Evolutionary conservation across 1,139 yeast genomes (phyloP).

Genomic region (Lipomyces yarrowii): DNA sequence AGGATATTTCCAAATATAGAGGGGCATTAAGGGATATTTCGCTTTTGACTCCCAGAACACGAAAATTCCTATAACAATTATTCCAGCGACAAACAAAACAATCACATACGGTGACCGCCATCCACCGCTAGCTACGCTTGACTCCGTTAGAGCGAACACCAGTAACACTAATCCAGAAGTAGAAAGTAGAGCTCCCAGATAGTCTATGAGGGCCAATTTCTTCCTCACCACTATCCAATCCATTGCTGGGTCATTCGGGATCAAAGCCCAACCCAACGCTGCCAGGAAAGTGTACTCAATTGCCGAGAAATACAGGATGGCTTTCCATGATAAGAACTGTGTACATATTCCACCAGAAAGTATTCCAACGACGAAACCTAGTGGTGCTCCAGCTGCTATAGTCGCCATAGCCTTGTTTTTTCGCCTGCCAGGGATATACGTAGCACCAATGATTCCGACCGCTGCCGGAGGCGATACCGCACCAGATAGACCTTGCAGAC

Average conservation of each 20-base stretch:
- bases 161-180: slow-evolving; percentile 46
- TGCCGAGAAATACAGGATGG: slow-evolving; percentile 47
- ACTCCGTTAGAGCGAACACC: slow-evolving; percentile 49
- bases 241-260: slow-evolving; percentile 42
- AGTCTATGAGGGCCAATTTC: slow-evolving; percentile 43
- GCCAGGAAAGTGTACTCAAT: slow-evolving; percentile 43
- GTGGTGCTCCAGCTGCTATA: slow-evolving; percentile 52
- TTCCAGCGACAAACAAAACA: slow-evolving; percentile 48
- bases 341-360: slow-evolving; percentile 49
- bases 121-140: slow-evolving; percentile 45
- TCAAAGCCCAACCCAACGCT: slow-evolving; percentile 37
- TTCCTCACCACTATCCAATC: slow-evolving; percentile 35
- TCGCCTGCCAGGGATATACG: slow-evolving; percentile 45
- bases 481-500: slow-evolving; percentile 48
- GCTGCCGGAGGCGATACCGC: slow-evolving; percentile 51
- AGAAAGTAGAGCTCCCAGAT: slow-evolving; percentile 47
- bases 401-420: slow-evolving; percentile 50
- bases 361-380: slow-evolving; percentile 49
- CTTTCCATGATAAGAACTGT: slow-evolving; percentile 47
- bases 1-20: slow-evolving; percentile 45
- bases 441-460: slow-evolving; percentile 50
- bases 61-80: slow-evolving; percentile 43
- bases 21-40: slow-evolving; percentile 50
- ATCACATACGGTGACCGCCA: slow-evolving; percentile 53
- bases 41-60: slow-evolving; percentile 48